phyloP scores from a whole-genome alignment of 768 basidiomycete genomes.

The Suillus plorans region DNA sequence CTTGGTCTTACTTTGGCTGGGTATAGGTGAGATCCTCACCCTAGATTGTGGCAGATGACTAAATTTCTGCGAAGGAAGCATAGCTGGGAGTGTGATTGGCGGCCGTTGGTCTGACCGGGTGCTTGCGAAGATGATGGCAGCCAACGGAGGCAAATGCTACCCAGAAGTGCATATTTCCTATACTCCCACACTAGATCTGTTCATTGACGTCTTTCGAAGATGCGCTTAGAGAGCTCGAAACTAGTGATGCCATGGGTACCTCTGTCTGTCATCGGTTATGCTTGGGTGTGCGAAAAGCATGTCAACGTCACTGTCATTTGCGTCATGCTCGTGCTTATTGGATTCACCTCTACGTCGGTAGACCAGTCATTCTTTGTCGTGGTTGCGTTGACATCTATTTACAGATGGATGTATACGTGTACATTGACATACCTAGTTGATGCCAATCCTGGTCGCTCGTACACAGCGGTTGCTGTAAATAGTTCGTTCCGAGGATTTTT shows the following conservation, averaged over 20 bases:
- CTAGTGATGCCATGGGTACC: conserved; percentile 56
- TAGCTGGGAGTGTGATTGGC: conserved; percentile 54
- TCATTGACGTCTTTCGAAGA: conserved; percentile 40
- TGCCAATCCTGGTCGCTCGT: conserved; percentile 77
- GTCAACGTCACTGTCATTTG: conserved; percentile 67
- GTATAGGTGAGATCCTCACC: conserved; percentile 49
- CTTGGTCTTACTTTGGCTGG: conserved; percentile 73
- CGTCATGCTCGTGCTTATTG: conserved; percentile 68
- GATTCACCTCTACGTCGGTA: conserved; percentile 72
- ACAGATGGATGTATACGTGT: conserved; percentile 60
- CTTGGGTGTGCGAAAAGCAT: conserved; percentile 68
- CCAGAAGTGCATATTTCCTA: conserved; percentile 55
- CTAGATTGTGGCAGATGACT: background rate
- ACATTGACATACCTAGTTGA: conserved; percentile 87
- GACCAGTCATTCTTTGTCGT: background rate
- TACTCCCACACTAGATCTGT: background rate
- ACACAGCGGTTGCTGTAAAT: conserved; percentile 73
- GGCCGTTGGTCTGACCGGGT: conserved; percentile 59
- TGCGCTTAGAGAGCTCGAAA: conserved; percentile 68
- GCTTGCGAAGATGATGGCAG: conserved; percentile 39
- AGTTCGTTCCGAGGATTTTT: conserved; percentile 69
- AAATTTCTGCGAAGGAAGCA: conserved; percentile 35
- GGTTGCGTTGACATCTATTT: conserved; percentile 7
- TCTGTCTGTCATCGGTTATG: conserved; percentile 62
- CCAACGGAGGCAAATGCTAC: conserved; percentile 46